A percentile compares a stretch with the other conserved stretches of the same genome.
phyloP scores from a whole-genome alignment of 2,329 filamentous ascomycete genomes.

The Beauveria sp. region DNA sequence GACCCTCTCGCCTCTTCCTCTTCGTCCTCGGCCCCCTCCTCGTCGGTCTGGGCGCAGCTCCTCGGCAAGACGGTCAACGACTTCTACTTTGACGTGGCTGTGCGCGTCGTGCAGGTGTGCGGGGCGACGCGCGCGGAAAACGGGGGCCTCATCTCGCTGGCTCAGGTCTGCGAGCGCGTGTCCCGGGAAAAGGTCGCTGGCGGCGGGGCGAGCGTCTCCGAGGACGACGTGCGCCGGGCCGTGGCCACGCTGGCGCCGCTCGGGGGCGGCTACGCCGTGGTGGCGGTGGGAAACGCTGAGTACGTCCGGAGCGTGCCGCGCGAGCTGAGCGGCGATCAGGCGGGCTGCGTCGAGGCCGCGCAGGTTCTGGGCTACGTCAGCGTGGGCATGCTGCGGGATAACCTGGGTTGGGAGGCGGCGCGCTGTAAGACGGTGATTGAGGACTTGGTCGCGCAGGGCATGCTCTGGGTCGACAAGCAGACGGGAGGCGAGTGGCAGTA shows the following conservation, averaged over 20 bases:
- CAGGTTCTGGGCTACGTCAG: slow-evolving; percentile 87
- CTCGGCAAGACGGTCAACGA: slow-evolving; percentile 89
- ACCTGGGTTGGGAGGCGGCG: slow-evolving; percentile 77
- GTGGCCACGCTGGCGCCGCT: slow-evolving; percentile 82
- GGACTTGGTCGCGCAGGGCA: slow-evolving; percentile 77
- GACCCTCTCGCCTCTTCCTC: slow-evolving; percentile 67
- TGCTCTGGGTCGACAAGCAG: slow-evolving; percentile 92
- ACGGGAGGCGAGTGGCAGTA: slow-evolving; percentile 75
- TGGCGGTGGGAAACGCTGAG: slow-evolving; percentile 73
- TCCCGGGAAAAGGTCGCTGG: slow-evolving; percentile 58
- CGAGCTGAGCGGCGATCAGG: slow-evolving; percentile 91
- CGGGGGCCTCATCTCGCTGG: slow-evolving; percentile 79
- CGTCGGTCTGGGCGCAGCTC: slow-evolving; percentile 85
- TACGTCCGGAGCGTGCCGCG: slow-evolving; percentile 92
- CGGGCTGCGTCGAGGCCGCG: slow-evolving; percentile 81
- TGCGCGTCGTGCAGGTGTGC: slow-evolving; percentile 92
- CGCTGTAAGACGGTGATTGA: slow-evolving; percentile 85
- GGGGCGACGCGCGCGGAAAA: slow-evolving; percentile 81
- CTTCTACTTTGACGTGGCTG: slow-evolving; percentile 96
- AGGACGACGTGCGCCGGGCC: slow-evolving; percentile 88
- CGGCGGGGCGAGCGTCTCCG: slow-evolving; percentile 67
- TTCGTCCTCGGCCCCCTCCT: slow-evolving; percentile 30
- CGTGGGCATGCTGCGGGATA: slow-evolving; percentile 78
- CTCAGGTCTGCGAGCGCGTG: slow-evolving; percentile 71
- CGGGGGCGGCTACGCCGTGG: slow-evolving; percentile 77